Evolutionary conservation across 2,329 filamentous ascomycete genomes (phyloP), one percentile per base, ranked within the genome.

Genomic region (Aschersonia sp.): DNA sequence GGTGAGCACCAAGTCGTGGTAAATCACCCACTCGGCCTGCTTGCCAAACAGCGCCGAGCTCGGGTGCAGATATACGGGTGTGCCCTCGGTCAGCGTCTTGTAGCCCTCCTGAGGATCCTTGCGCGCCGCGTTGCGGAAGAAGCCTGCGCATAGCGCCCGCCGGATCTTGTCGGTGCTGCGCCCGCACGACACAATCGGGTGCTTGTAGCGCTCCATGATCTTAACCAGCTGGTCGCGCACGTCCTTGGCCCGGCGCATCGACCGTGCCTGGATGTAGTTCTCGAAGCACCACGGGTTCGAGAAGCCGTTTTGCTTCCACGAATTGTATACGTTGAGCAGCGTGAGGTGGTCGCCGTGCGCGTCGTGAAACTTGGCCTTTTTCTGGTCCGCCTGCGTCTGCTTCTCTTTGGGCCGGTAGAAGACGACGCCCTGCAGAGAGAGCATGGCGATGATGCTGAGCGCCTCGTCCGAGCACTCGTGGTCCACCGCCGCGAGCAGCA

Each of bases 401-500:
- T 98, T 98, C 61, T 98, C 94, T 59, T 95, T 95, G 0, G 94
- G 92, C 0, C 94, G 82, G 65, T 95, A 94, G 67, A 97, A 98
- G 44, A 95, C 79, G 42, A 95, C 79, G 3, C 79, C 85, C 48
- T 84, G 80, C 8, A 92, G 81, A 40, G 84, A 89, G 48, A 98
- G 79, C 88, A 95, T 94, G 42, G 88, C 85, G 2, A 98, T 88
- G 50, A 98, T 95, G 53, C 79, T 90, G 30, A 98, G 79, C 58
- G 97, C 81, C 65, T 98, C 92, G 30, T 98, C 92, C 0, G 87
- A 89, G 65, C 94, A 98, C 31, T 83, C 77, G 54, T 94, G 76
- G 44, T 95, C 86, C 2, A 94, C 85, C 0, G 87, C 87, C 9
- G 81, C 83, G 52, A 98, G 94, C 1, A 98, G 75, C 0, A 87